Conservation (phyloP, 2,329 filamentous ascomycete species). For the Monilinia aucupariae region DNA sequence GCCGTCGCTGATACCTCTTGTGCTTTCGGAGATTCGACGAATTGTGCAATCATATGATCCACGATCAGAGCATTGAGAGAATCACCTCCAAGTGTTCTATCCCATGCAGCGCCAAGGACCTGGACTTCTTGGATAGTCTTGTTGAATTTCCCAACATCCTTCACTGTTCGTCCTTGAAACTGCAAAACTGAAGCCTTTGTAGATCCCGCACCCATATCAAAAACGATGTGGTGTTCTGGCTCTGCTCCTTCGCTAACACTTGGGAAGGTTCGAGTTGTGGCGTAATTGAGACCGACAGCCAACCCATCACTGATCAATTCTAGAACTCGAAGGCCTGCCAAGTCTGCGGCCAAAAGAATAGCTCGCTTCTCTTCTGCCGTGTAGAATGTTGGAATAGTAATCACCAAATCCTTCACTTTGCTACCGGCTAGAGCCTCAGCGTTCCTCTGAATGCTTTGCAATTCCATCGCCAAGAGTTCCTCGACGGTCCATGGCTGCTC, state of each 20-base stretch:
- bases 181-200: constrained; percentile 83
- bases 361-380: constrained; percentile 86
- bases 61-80: constrained; percentile 81
- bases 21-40: constrained; percentile 63
- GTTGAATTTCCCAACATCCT: constrained; percentile 88
- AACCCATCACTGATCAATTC: constrained; percentile 82
- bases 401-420: constrained; percentile 72
- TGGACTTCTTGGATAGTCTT: constrained; percentile 97
- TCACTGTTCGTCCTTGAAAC: constrained; percentile 84
- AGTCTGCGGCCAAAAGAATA: constrained; percentile 73
- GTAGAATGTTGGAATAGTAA: constrained; percentile 87
- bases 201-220: constrained; percentile 96
- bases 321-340: constrained; percentile 83
- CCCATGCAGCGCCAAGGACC: constrained; percentile 81
- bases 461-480: constrained; percentile 91
- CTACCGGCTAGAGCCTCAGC: constrained; percentile 77
- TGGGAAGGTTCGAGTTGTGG: constrained; percentile 83
- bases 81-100: constrained; percentile 84
- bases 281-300: constrained; percentile 92
- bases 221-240: constrained; percentile 88
- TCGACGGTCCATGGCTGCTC: constrained; percentile 74
- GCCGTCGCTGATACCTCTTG: constrained; percentile 58
- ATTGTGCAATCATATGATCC: constrained; percentile 78
- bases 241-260: constrained; percentile 75
- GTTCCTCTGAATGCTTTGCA: constrained; percentile 85